phyloP scores from a whole-genome alignment of 441 rosid genomes.

The Populus tomentosa region DNA sequence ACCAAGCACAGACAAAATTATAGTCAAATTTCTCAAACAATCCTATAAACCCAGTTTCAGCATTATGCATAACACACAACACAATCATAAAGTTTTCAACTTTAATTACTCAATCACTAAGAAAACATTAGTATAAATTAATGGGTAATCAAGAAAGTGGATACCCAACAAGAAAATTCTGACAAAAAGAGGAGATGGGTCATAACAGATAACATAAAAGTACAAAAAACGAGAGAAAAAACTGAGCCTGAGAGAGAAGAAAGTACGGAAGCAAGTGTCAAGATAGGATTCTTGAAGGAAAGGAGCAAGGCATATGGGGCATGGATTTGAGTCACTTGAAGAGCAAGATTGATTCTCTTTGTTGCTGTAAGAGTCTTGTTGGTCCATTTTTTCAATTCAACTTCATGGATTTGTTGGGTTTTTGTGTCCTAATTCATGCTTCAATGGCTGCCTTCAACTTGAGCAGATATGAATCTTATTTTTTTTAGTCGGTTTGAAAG shows the following conservation, averaged over 20 bases:
- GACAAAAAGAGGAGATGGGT: neutral
- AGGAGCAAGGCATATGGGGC: conserved; percentile 71
- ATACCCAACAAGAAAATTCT: neutral
- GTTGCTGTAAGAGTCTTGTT: conserved; percentile 1
- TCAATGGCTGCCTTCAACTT: neutral
- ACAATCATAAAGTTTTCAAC: neutral
- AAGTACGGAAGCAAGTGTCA: conserved; percentile 76
- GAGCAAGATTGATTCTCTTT: conserved; percentile 10
- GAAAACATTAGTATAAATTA: neutral
- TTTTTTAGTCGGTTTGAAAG: neutral
- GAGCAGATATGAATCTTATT: neutral
- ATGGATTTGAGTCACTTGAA: conserved; percentile 38
- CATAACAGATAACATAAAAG: neutral
- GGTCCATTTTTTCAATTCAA: conserved; percentile 15
- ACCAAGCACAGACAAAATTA: neutral
- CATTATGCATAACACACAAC: neutral
- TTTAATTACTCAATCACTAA: neutral
- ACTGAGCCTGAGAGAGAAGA: conserved; percentile 8
- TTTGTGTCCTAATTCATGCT: neutral
- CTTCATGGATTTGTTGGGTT: neutral
- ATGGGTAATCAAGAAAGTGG: neutral
- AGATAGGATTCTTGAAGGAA: conserved; percentile 59
- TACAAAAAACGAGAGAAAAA: neutral
- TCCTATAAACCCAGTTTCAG: conserved; percentile 2
- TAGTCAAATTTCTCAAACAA: neutral